Evolutionary conservation across 176 grass and related monocot species (phyloP).

Genomic region (Dendrocalamus sinicus): DNA sequence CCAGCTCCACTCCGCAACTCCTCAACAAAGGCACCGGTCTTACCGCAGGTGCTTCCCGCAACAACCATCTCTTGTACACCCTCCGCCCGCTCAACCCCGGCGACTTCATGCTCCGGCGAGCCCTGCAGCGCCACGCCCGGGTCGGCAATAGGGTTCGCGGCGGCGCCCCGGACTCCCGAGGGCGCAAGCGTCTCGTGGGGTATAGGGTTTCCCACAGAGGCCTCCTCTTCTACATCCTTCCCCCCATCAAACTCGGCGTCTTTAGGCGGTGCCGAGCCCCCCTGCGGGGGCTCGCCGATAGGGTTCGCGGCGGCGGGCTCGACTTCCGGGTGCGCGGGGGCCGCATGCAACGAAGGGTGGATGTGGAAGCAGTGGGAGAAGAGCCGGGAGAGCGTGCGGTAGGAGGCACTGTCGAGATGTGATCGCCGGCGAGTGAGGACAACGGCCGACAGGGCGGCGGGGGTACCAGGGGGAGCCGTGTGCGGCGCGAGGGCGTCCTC

Average conservation of each 20-base stretch:
- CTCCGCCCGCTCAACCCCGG: slow-evolving; percentile 4
- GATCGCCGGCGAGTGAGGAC: slow-evolving; percentile 50
- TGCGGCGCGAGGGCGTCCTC: slow-evolving; percentile 25
- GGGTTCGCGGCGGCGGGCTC: slow-evolving; percentile 1
- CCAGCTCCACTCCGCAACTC: slow-evolving; percentile 18
- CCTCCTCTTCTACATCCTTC: slow-evolving; percentile 24
- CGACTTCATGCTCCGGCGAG: not conserved
- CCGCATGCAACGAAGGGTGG: slow-evolving; percentile 5
- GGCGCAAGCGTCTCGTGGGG: not conserved
- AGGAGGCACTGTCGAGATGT: slow-evolving; percentile 79
- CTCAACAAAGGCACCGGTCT: not conserved
- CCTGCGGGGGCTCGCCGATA: not conserved
- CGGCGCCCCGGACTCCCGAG: not conserved
- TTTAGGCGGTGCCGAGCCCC: not conserved
- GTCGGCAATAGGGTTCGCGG: slow-evolving; percentile 26
- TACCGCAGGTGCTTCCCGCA: not conserved
- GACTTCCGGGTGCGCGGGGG: not conserved
- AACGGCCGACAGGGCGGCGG: not conserved
- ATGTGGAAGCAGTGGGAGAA: slow-evolving; percentile 68
- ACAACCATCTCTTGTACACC: not conserved
- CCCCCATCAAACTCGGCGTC: not conserved
- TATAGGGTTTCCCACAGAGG: not conserved
- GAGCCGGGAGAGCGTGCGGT: slow-evolving; percentile 67
- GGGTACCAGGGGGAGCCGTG: not conserved
- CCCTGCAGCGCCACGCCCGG: slow-evolving; percentile 2